Evolutionary conservation across 2,329 filamentous ascomycete genomes (phyloP), one percentile per base, ranked within the genome.

Genomic region (Pestalotiopsis sp.): DNA sequence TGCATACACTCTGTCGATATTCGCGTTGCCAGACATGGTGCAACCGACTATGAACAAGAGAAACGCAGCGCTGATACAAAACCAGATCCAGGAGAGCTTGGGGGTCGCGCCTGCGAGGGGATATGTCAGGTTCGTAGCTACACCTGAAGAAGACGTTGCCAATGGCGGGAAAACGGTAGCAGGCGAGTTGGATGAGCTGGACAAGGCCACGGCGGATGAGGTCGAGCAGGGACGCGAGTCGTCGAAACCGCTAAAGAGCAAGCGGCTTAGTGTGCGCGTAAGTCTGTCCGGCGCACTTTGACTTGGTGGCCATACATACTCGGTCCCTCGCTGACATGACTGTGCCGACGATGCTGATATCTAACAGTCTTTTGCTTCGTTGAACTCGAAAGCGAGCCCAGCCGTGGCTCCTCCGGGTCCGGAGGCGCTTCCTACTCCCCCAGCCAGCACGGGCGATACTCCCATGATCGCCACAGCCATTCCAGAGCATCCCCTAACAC

Each of bases 1-100:
- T n/a, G 92, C 93, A 23, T 98, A 97, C 76, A 87, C 91, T 69
- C 84, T 97, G 75, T 91, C 89, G 41, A 87, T 97, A 69, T 91
- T 87, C 45, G 90, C 93, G 0, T 84, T 96, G 11, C 86, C 92
- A 1, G 85, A 85, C 12, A 87, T 93, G 71, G 82, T 96, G 68
- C 90, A 91, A 70, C 88, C 92, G 0, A 87, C 90, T 3, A 93
- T 89, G 66, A 97, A 97, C 81, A 92, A 92, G 77, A 89, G 93
- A 71, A 96, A 95, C 78, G 90, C 93, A 1, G 85, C 87, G n/a
- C 81, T 97, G 20, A 87, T 97, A 3, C 93, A 96, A 76, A 85
- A 84, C n/a, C 91, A 92, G 77, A 87, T 97, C 79, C 85, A 90
- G 14, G 91, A 93, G 27, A 85, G 90, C 0, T 83, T 97, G 0